A percentile compares a stretch with the other conserved stretches of the same genome.
These are phyloP conservation scores for Codiaeum variegatum DNA, from an alignment of 441 rosid genomes.

Conservation along the genomic window DNA sequence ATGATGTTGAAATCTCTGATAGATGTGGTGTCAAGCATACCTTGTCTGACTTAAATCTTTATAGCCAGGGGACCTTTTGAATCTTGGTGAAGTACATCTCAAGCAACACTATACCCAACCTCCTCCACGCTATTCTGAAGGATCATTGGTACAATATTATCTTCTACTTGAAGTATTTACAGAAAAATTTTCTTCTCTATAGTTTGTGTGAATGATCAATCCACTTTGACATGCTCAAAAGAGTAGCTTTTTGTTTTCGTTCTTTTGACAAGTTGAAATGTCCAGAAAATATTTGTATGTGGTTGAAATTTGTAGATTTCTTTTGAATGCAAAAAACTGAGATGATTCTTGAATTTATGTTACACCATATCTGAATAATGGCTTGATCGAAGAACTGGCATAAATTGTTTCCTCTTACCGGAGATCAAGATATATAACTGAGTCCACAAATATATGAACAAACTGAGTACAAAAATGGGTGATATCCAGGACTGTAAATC, in stretches of 20 bases:
- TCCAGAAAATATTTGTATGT: background rate
- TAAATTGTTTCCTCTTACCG: background rate
- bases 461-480: background rate
- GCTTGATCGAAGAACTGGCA: background rate
- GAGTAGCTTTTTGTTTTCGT: background rate
- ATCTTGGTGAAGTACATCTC: constrained; percentile 54
- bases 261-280: background rate
- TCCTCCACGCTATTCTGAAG: constrained; percentile 88
- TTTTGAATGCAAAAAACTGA: background rate
- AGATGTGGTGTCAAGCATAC: constrained; percentile 1
- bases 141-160: constrained; percentile 63
- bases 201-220: background rate
- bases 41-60: constrained; percentile 23
- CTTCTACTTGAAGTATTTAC: background rate
- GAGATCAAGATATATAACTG: background rate
- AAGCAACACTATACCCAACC: constrained; percentile 83
- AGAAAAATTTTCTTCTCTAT: background rate
- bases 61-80: constrained; percentile 65
- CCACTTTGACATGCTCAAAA: background rate
- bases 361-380: background rate
- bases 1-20: constrained; percentile 17
- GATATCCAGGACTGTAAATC: background rate
- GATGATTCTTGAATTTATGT: background rate
- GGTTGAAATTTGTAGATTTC: background rate
- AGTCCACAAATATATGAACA: background rate